Percentiles rank a stretch among this genome's conserved stretches.
Conservation (phyloP, 176 grass and related monocot species). For the Hordeum marinum region DNA sequence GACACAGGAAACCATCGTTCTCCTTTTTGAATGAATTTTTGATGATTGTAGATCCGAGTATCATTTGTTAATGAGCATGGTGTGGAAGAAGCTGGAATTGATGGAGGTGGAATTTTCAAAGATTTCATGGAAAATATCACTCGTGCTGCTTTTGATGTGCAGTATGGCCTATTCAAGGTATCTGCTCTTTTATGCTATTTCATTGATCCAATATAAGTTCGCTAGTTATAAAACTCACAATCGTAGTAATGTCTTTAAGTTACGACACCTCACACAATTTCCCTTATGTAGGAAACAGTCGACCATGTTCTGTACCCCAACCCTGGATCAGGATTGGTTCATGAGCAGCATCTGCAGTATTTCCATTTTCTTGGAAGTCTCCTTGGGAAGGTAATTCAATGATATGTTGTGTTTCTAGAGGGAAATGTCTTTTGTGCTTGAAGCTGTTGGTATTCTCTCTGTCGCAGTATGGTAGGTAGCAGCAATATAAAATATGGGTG, state of each 20-base stretch:
- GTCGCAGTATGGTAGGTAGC: not conserved
- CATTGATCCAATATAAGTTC: not conserved
- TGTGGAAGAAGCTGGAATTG: slow-evolving; percentile 94
- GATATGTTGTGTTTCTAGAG: not conserved
- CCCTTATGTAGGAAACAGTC: slow-evolving; percentile 62
- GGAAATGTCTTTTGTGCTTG: slow-evolving; percentile 1
- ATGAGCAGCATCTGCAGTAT: slow-evolving; percentile 91
- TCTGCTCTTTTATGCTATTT: slow-evolving; percentile 15
- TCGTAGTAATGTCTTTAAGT: slow-evolving; percentile 12
- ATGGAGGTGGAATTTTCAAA: slow-evolving; percentile 99
- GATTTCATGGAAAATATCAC: slow-evolving; percentile 99
- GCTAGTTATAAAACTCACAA: not conserved
- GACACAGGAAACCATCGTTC: not conserved
- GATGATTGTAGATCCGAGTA: slow-evolving; percentile 74
- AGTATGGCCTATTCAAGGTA: slow-evolving; percentile 96
- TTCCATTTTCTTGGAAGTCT: slow-evolving; percentile 95
- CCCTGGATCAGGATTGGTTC: slow-evolving; percentile 90
- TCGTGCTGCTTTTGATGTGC: slow-evolving; percentile 92
- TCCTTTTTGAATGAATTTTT: slow-evolving; percentile 15
- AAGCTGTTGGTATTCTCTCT: slow-evolving; percentile 7
- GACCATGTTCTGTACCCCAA: slow-evolving; percentile 97
- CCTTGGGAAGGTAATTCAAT: slow-evolving; percentile 76
- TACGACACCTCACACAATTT: not conserved
- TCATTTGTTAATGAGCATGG: slow-evolving; percentile 87
- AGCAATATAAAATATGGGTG: slow-evolving; percentile 19